A percentile compares a stretch with the other conserved stretches of the same genome.
phyloP scores from a whole-genome alignment of 202 grass and related monocot species.

The Panicum hallii region DNA sequence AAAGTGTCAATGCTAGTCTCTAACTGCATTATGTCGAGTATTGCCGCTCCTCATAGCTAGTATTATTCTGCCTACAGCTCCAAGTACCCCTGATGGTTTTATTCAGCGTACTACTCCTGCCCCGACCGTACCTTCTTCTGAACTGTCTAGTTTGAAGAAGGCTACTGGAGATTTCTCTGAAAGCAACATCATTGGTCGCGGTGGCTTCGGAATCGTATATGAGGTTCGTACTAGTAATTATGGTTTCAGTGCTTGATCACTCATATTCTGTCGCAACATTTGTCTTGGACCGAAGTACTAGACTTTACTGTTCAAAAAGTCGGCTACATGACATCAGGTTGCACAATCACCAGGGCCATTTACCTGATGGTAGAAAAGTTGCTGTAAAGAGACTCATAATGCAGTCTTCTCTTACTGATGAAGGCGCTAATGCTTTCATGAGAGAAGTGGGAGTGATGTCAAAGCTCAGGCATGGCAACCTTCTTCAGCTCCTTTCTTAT shows the following conservation, averaged over 20 bases:
- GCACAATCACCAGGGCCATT: neutral
- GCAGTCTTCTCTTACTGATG: neutral
- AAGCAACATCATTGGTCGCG: neutral
- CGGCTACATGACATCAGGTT: neutral
- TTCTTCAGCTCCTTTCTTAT: neutral
- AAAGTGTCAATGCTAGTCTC: neutral
- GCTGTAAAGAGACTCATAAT: neutral
- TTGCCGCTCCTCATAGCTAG: no score
- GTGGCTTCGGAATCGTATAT: neutral
- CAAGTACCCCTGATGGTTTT: no score
- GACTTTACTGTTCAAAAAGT: neutral
- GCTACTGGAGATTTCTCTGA: neutral
- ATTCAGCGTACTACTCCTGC: neutral
- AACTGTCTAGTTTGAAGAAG: neutral
- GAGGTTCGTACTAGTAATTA: neutral
- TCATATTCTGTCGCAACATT: neutral
- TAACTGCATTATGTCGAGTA: no score
- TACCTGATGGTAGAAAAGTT: neutral
- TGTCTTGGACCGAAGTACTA: neutral
- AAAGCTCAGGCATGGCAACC: neutral
- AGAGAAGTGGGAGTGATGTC: constrained; percentile 34
- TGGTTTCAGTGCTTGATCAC: neutral
- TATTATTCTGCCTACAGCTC: no score
- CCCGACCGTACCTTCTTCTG: neutral
- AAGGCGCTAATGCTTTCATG: neutral